Evolutionary conservation across 768 basidiomycete species (phyloP), one percentile per base, ranked within the genome.

Genomic region (Lentinus tigrinus): DNA sequence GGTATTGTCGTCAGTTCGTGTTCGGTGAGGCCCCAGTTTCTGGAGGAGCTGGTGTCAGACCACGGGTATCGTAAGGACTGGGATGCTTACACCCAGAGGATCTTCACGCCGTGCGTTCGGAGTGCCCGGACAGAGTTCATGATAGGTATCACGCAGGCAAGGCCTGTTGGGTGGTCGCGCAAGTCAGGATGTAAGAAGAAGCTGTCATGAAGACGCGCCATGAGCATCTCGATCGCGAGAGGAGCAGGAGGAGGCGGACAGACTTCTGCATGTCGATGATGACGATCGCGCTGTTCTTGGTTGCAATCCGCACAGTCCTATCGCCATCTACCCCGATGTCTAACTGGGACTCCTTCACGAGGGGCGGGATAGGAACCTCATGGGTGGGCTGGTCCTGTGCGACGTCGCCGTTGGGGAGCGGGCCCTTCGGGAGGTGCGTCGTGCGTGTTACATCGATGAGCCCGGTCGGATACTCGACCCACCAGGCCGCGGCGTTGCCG

Each of bases 181-280:
- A 89, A 63, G 53, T 84, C 81, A 8, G 84, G 82, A 65, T 88
- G 85, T 31, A 88, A 74, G 69, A 88, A 87, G 69, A 78, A 88
- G 72, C 85, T 85, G 54, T 31, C 19, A 44, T 19, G 26, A 24
- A 24, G 1, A 24, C n/a, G 21, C 17, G 28, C 7, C 43, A 39
- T 53, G 10, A 61, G 52, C 42, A 14, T 10, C 47, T 14, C n/a
- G 52, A 23, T 1, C 7, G n/a, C 38, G 16, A 8, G 9, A 9
- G 19, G 23, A 24, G 31, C 10, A 42, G 16, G 2, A 6, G 23
- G 19, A 36, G 37, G 23, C 36, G 17, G 14, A 61, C 77, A 58
- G 65, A 87, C 87, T 88, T 89, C 68, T 88, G 87, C 88, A 89
- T 88, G 65, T 88, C 87, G 50, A 88, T 78, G 19, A 88, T 75